Conservation (phyloP, 2,329 filamentous ascomycete species). For the Seiridium cupressi region DNA sequence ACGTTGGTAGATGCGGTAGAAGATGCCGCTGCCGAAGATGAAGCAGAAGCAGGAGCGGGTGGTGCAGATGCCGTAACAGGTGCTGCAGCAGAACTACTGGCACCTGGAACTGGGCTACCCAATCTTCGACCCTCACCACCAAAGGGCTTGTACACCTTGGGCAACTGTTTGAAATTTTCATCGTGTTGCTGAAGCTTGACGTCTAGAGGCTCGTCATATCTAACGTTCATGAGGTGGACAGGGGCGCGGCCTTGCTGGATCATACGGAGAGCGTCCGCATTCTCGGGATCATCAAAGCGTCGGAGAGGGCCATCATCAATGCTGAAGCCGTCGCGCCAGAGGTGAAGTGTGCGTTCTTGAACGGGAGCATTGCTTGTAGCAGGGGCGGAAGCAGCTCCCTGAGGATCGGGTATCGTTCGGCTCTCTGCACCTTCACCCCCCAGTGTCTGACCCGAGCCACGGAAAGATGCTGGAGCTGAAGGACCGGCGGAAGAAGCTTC, state of each 20-base stretch:
- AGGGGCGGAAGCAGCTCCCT: conserved; percentile 19
- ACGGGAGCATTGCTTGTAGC: conserved; percentile 40
- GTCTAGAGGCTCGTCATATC: conserved; percentile 72
- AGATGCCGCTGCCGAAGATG: conserved; percentile 14
- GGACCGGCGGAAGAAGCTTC: conserved; percentile 41
- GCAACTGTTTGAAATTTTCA: conserved; percentile 70
- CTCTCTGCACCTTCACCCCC: conserved; percentile 76
- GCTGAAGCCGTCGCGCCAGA: conserved; percentile 84
- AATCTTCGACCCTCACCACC: conserved; percentile 69
- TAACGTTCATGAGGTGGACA: conserved; percentile 74
- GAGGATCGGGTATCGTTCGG: conserved; percentile 63
- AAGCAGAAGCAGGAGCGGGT: conserved; percentile 26
- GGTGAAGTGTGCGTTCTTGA: conserved; percentile 69
- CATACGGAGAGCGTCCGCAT: conserved; percentile 69
- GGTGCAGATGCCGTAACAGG: conserved; percentile 30
- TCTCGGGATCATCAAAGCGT: conserved; percentile 76
- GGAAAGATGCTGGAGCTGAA: conserved; percentile 54
- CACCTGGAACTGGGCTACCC: conserved; percentile 73
- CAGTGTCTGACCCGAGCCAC: conserved; percentile 70
- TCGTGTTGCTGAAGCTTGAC: conserved; percentile 76
- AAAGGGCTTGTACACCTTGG: conserved; percentile 76
- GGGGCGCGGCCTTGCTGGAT: conserved; percentile 77
- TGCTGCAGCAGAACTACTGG: conserved; percentile 27
- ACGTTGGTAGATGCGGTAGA: conserved; percentile 37
- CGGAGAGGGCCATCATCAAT: conserved; percentile 78